Evolutionary conservation across 1,139 yeast species (phyloP).

Genomic region (Suhomyces yuchorum): DNA sequence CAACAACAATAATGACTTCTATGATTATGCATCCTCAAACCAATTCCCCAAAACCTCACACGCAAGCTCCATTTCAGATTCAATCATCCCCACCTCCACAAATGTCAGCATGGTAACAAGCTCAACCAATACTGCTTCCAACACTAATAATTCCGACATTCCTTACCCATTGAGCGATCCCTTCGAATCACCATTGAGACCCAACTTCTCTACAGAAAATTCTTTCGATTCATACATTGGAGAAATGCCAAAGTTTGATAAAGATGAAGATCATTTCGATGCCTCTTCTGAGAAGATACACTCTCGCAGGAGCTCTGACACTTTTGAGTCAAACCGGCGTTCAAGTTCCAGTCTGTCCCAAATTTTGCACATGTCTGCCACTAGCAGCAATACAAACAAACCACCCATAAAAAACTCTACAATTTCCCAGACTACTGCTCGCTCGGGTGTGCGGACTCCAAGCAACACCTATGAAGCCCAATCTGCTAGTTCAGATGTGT

Average conservation of each 20-base stretch:
- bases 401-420: conserved; percentile 5
- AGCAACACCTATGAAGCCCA: conserved; percentile 14
- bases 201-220: conserved; percentile 5
- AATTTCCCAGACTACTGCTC: conserved; percentile 12
- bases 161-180: conserved; percentile 15
- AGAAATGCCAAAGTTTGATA: conserved; percentile 3
- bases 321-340: conserved; percentile 11
- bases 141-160: conserved; percentile 2
- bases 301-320: conserved; percentile 8
- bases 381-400: conserved; percentile 1
- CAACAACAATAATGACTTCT: conserved; percentile 12
- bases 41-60: conserved; percentile 1
- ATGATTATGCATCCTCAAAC: conserved; percentile 16
- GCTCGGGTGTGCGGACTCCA: conserved; percentile 9
- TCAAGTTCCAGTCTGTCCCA: conserved; percentile 13
- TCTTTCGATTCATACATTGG: conserved; percentile 5
- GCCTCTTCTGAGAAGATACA: not conserved
- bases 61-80: not conserved
- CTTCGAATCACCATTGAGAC: conserved; percentile 11
- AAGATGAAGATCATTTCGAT: not conserved
- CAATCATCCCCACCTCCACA: conserved; percentile 3
- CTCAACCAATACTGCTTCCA: conserved; percentile 4
- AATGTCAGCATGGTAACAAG: conserved; percentile 1
- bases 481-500: conserved; percentile 10
- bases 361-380: conserved; percentile 9